Base-by-base conservation (phyloP, 139 green algal genomes). In the Haematococcus lacustris region DNA sequence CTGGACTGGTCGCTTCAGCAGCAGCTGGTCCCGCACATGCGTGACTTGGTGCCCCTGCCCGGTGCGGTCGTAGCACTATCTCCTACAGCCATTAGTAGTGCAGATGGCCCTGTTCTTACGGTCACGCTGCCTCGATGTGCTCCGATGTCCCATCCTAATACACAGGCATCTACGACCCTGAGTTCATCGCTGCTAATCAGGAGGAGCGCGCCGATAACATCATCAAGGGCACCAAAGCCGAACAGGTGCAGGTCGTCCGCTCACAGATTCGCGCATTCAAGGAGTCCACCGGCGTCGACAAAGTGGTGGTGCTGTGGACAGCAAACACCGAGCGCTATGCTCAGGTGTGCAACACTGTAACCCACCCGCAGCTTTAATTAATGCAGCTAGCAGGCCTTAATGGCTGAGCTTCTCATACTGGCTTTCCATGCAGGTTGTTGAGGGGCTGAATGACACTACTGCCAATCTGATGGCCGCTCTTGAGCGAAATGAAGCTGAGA, bases 271-370 rank as follows among this genome's bases (percentile, higher is more conserved):
- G 86, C n/a, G 71, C 87, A 26, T 97, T 97, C 88, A 94, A 96
- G 86, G 64, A 77, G 53, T 66, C 70, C 59, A 75, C 50, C 38
- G 62, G 76, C 9, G 66, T 89, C 43, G 85, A 91, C 69, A 82
- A 78, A 41, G 74, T 97, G 26, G 86, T 99, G 0, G 86, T 99
- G n/a, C 87, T 99, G 68, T 99, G 96, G 96, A 99, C 96, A 4
- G 96, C 96, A 68, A 99, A 99, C 89, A 99, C 96, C 0, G 96
- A 99, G 86, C 87, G 96, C n/a, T 99, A 96, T 71, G 85, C 86
- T 40, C 82, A 94, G 66, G 85, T 94, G 66, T 67, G 71, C 35
- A 37, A n/a, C n/a, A n/a, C n/a, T n/a, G n/a, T n/a, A n/a, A n/a
- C n/a, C n/a, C n/a, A n/a, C n/a, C n/a, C n/a, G n/a, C n/a, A n/a